Base-by-base conservation (phyloP, 495 filamentous ascomycete species). In the Xylaria longipes region DNA sequence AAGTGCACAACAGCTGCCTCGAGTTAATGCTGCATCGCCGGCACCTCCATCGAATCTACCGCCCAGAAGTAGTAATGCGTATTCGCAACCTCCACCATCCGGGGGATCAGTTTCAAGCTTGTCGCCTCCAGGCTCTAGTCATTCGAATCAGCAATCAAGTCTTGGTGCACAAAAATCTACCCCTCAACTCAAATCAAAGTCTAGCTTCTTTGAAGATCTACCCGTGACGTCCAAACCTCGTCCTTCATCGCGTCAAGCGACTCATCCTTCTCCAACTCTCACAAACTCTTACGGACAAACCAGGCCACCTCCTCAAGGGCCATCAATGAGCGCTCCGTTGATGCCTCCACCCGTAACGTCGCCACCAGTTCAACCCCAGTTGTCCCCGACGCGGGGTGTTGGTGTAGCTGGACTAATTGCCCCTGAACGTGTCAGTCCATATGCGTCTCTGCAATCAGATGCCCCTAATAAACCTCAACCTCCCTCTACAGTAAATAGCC, bases 171-270 rank as follows among this genome's bases (percentile, higher is more conserved):
- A 76, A 29, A 81, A 78, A 60, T 65, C 73, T 2, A 69, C 76
- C 57, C 79, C 70, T 77, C 78, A 65, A 76, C 76, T 76, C 72
- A 83, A 77, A 70, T 73, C 76, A 41, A 80, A 84, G 57, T 81
- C 77, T 68, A 90, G 89, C 64, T 98, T 98, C 79, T 98, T 95
- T 73, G 95, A 97, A 78, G 96, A 99, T 46, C 85, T 98, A 65
- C 96, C 96, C 11, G 77, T 90, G 70, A 77, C 87, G 46, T 75
- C 88, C 69, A 90, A 86, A 73, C 86, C 90, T 56, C 87, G 87
- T 52, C 84, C 86, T 14, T 75, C 82, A 17, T 84, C 84, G 7
- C 80, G 84, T 12, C 81, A 82, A 8, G 78, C 78, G 68, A 78
- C 75, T 45, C 76, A 76, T 57, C 77, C 77, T 3, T 82, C 84